Evolutionary conservation across 2,329 filamentous ascomycete species (phyloP).

Genomic region (Pseudogymnoascus sp.): DNA sequence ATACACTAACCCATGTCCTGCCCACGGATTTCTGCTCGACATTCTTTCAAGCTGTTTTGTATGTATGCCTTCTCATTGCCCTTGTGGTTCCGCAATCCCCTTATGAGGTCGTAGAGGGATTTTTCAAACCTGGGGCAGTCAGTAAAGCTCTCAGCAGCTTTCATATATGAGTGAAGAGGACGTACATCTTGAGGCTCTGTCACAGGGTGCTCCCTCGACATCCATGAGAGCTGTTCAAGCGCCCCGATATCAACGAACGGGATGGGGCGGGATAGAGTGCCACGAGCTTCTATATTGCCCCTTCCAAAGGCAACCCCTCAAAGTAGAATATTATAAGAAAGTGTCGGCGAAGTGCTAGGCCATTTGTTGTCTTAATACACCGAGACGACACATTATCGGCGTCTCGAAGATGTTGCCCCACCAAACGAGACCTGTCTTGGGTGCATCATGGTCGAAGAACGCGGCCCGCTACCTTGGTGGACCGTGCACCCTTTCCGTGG

Average conservation of each 20-base stretch:
- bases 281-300: neutral
- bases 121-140: conserved; percentile 78
- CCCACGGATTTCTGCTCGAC: conserved; percentile 80
- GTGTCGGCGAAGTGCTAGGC: neutral
- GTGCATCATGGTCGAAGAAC: conserved; percentile 4
- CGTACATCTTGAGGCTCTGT: conserved; percentile 7
- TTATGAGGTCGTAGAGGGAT: conserved; percentile 96
- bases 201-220: neutral
- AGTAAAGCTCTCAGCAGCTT: neutral
- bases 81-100: conserved; percentile 90
- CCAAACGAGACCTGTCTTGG: conserved; percentile 4
- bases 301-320: neutral
- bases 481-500: neutral
- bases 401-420: conserved; percentile 2
- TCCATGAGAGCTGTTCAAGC: neutral
- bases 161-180: neutral
- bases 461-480: conserved; percentile 6
- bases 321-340: neutral
- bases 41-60: conserved; percentile 88
- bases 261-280: neutral
- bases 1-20: conserved; percentile 74
- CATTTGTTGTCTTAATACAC: conserved; percentile 3
- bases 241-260: neutral
- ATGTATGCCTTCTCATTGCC: conserved; percentile 94
- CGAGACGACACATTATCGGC: neutral